A percentile compares a stretch with the other conserved stretches of the same genome.
Evolutionary conservation across 768 basidiomycete species (phyloP).

Genomic region (Suillus weaverae): DNA sequence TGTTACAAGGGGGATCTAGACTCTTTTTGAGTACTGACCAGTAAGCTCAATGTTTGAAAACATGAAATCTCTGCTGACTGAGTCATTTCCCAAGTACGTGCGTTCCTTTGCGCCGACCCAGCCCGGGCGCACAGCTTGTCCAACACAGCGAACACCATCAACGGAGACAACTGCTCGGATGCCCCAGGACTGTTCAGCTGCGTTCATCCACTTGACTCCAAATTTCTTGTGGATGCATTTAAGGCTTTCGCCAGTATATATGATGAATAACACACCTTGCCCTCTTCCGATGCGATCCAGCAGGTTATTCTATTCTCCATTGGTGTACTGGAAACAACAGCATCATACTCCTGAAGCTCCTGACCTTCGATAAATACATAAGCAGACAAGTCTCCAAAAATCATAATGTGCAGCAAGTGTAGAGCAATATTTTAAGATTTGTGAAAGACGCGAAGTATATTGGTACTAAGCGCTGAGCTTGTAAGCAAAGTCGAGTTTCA

Average conservation of each 20-base stretch:
- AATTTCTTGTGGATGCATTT: background rate
- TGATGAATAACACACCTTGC: slow-evolving; percentile 16
- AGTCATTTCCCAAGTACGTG: background rate
- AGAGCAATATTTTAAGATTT: background rate
- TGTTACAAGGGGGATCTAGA: background rate
- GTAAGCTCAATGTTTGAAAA: slow-evolving; percentile 21
- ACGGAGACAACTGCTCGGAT: background rate
- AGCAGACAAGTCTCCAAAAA: slow-evolving; percentile 16
- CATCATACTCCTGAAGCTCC: slow-evolving; percentile 16
- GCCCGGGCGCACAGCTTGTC: accelerated
- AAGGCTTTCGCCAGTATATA: background rate
- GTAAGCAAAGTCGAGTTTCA: background rate
- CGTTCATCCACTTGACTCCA: slow-evolving; percentile 13
- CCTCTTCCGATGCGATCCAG: slow-evolving; percentile 24
- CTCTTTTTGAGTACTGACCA: slow-evolving; percentile 10
- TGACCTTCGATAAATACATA: slow-evolving; percentile 15
- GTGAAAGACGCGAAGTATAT: background rate
- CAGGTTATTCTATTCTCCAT: slow-evolving; percentile 16
- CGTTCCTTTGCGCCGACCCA: background rate
- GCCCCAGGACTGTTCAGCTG: background rate
- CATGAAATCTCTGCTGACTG: slow-evolving; percentile 8
- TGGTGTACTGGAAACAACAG: slow-evolving; percentile 1
- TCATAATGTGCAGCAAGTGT: slow-evolving; percentile 10
- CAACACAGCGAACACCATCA: slow-evolving; percentile 8
- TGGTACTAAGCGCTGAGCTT: no score